Evolutionary conservation across 2,329 filamentous ascomycete genomes (phyloP).

Genomic region (Ambrosiella cleistominuta): DNA sequence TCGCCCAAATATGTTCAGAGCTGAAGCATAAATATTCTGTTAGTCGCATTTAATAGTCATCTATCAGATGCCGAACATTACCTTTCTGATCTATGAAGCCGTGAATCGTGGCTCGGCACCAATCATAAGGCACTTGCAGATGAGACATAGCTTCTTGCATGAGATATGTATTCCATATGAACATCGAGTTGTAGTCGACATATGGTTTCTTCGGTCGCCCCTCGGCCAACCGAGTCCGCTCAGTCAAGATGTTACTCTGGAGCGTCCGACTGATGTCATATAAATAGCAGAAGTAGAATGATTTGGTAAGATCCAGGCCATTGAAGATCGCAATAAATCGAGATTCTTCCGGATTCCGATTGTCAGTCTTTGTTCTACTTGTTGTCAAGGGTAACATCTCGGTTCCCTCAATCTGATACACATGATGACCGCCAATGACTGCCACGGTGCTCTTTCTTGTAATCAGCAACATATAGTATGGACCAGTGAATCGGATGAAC

Average conservation of each 20-base stretch:
- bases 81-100: slow-evolving; percentile 86
- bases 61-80: slow-evolving; percentile 14
- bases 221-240: slow-evolving; percentile 52
- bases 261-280: slow-evolving; percentile 89
- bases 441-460: slow-evolving; percentile 93
- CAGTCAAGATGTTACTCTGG: slow-evolving; percentile 76
- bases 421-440: slow-evolving; percentile 87
- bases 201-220: neutral
- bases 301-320: slow-evolving; percentile 75
- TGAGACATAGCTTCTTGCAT: slow-evolving; percentile 53
- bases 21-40: neutral
- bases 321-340: slow-evolving; percentile 78
- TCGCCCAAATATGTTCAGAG: slow-evolving; percentile 66
- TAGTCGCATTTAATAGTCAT: slow-evolving; percentile 21
- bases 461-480: slow-evolving; percentile 93
- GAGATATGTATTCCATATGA: slow-evolving; percentile 91
- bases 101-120: slow-evolving; percentile 91
- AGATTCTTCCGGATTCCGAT: slow-evolving; percentile 68
- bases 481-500: slow-evolving; percentile 88
- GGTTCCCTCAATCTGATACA: slow-evolving; percentile 89
- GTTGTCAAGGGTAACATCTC: slow-evolving; percentile 78
- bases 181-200: slow-evolving; percentile 61
- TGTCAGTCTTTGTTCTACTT: slow-evolving; percentile 57
- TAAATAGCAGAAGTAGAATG: slow-evolving; percentile 97
- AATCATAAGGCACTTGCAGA: slow-evolving; percentile 73